These are phyloP conservation scores for Talaromyces borbonicus DNA, from an alignment of 495 filamentous ascomycete species.

Conservation along the genomic window DNA sequence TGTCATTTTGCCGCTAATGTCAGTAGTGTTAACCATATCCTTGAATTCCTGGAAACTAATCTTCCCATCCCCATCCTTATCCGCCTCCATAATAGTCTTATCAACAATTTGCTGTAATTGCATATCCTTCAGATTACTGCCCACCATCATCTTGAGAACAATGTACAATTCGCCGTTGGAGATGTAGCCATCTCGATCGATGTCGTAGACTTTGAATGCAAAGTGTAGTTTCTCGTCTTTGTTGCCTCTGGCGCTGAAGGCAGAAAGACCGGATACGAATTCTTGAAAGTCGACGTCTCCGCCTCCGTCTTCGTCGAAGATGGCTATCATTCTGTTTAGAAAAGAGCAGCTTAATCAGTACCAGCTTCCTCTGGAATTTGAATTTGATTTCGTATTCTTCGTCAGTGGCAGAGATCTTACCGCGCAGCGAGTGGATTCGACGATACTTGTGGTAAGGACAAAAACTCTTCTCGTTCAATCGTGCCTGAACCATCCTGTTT, in stretches of 20 bases:
- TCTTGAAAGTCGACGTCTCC: slow-evolving; percentile 99
- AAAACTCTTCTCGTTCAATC: slow-evolving; percentile 97
- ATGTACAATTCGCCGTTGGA: slow-evolving; percentile 99
- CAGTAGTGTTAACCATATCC: slow-evolving; percentile 97
- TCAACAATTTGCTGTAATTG: slow-evolving; percentile 93
- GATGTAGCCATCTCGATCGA: slow-evolving; percentile 97
- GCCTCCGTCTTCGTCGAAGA: slow-evolving; percentile 98
- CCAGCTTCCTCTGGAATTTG: slow-evolving; percentile 1
- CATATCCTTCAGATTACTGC: slow-evolving; percentile 97
- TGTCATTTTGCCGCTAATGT: slow-evolving; percentile 97
- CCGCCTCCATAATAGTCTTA: slow-evolving; percentile 99
- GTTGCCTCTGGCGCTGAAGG: slow-evolving; percentile 95
- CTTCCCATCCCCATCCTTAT: slow-evolving; percentile 90
- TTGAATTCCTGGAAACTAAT: slow-evolving; percentile 99
- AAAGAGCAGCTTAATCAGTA: too few relatives aligned
- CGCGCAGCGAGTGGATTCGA: slow-evolving; percentile 94
- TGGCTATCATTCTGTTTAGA: slow-evolving; percentile 80
- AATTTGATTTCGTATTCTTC: background rate
- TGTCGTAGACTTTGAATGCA: slow-evolving; percentile 99
- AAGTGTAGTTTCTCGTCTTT: slow-evolving; percentile 98
- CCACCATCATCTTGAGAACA: slow-evolving; percentile 99
- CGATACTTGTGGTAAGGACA: slow-evolving; percentile 92
- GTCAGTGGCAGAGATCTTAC: slow-evolving; percentile 33
- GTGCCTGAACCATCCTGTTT: slow-evolving; percentile 89
- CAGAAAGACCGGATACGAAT: slow-evolving; percentile 90